Conservation (phyloP, 1,139 yeast genomes). For the Suhomyces wounanorum region DNA sequence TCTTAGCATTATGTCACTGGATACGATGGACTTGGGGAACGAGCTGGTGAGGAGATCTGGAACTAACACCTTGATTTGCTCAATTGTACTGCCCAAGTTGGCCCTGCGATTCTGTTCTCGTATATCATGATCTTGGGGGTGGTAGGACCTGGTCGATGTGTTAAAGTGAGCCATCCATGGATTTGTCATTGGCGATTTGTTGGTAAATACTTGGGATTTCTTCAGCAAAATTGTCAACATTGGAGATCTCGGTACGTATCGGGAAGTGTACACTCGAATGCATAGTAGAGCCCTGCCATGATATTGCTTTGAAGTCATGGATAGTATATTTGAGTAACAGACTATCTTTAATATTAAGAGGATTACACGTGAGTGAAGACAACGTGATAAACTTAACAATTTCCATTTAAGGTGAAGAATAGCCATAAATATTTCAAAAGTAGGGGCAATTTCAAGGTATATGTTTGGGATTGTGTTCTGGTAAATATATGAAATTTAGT, state of each 20-base stretch:
- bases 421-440: too few species aligned
- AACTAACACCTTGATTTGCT: slow-evolving; percentile 50
- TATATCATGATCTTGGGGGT: neutral
- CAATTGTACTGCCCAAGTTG: slow-evolving; percentile 63
- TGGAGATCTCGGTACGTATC: neutral
- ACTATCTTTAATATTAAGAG: neutral
- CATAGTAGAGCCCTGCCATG: slow-evolving; percentile 3
- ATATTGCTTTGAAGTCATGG: slow-evolving; percentile 5
- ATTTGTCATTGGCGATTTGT: neutral
- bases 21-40: slow-evolving; percentile 51
- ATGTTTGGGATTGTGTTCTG: too few species aligned
- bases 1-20: slow-evolving; percentile 56
- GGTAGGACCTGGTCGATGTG: neutral
- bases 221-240: neutral
- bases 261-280: neutral
- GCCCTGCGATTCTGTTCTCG: slow-evolving; percentile 39
- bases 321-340: neutral
- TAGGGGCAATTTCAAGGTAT: too few species aligned
- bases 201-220: neutral
- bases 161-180: neutral
- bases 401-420: neutral
- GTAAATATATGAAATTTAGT: too few species aligned
- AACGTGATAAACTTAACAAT: neutral
- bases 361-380: neutral
- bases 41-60: slow-evolving; percentile 57